phyloP scores from a whole-genome alignment of 192 early-diverging fungal species.

The Pecoramyces ruminantium region DNA sequence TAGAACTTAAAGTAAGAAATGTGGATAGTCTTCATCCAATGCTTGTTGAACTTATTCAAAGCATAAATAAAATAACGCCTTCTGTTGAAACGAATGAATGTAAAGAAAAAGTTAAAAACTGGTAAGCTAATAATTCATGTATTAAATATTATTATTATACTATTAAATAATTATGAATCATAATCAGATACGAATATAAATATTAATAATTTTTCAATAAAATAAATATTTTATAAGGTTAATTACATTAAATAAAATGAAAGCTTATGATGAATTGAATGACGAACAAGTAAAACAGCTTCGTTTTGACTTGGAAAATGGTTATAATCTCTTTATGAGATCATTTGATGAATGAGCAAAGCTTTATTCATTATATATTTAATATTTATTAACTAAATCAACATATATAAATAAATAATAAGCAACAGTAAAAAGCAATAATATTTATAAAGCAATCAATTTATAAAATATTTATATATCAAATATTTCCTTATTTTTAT shows the following conservation, averaged over 20 bases:
- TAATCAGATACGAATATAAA: too few species aligned
- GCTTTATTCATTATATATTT: too few species aligned
- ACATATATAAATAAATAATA: too few species aligned
- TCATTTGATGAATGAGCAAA: neutral
- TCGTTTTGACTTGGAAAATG: neutral
- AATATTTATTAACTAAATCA: too few species aligned
- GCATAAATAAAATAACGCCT: neutral
- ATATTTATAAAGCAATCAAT: too few species aligned
- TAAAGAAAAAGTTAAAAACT: neutral
- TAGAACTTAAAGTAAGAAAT: neutral
- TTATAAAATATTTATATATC: too few species aligned
- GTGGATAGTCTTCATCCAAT: neutral
- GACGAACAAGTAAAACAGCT: neutral
- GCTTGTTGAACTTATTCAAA: neutral
- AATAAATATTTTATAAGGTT: neutral
- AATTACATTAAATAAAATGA: neutral
- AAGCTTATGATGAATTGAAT: neutral
- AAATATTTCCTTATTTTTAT: too few species aligned
- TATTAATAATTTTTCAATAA: too few species aligned
- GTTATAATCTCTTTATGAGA: neutral
- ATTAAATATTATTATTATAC: too few species aligned
- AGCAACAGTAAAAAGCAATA: too few species aligned
- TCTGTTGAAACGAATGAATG: neutral
- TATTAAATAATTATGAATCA: too few species aligned
- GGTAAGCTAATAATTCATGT: neutral